Base-by-base conservation (phyloP, 257 asterid genomes). In the Phtheirospermum japonicum region DNA sequence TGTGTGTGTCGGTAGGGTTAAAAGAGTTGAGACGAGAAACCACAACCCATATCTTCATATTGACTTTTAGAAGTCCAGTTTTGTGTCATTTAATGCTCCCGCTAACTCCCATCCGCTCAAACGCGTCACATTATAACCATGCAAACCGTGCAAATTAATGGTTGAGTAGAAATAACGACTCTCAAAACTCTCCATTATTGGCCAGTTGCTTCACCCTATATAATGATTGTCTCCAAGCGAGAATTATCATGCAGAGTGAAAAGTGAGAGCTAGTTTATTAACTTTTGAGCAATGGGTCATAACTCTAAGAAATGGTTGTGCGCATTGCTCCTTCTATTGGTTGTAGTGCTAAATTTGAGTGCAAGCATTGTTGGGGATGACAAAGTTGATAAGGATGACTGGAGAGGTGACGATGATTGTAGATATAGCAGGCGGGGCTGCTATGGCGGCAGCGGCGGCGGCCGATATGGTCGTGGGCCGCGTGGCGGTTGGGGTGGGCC, bases 391-490 rank as follows among this genome's bases (percentile, higher is more conserved):
- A 67, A 68, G 73, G 71, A 55, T 4, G 70, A 1, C 3, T 78
- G 75, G 76, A 69, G 80, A 55, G 78, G 77, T 53, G 64, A 36
- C 13, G 66, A 75, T 51, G 78, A 71, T 18, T 78, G 83, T 14
- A 63, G 83, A 26, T 78, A 32, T 42, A 78, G 80, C 16, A 66
- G 83, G 16, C 60, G 80, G 9, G 83, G 83, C 2, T 78, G 83
- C 65, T 70, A 63, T 16, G 54, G 53, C 4, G 40, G 28, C 4
- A 8, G 28, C 3, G 80, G 80, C 4, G 77, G 80, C 7, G 82
- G 82, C 2, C 73, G 82, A 59, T 69, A 56, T 12, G 49, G 49
- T n/a, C 71, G 80, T 34, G 76, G 79, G 4, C 26, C 66, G 0
- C 34, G 79, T 1, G 73, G 80, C 0, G 70, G 77, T n/a, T 71